Evolutionary conservation across 331 rosid species (phyloP).

Genomic region (Cydonia oblonga): DNA sequence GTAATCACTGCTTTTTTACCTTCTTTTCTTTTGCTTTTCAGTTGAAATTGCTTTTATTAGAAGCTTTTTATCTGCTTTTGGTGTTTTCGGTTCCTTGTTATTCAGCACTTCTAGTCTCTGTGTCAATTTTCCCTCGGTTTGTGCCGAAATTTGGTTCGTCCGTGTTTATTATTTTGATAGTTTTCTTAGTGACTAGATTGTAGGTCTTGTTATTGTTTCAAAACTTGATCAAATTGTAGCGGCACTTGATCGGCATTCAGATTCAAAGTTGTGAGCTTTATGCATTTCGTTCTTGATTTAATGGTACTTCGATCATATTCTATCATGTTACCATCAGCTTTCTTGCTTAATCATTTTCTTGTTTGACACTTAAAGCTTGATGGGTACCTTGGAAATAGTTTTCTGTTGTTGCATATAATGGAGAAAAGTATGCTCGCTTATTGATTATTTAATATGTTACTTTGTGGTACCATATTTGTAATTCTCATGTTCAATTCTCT

Average conservation of each 20-base stretch:
- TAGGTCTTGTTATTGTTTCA: neutral
- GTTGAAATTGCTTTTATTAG: neutral
- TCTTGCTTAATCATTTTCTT: neutral
- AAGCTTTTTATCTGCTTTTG: neutral
- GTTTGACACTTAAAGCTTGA: neutral
- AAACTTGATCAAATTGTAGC: neutral
- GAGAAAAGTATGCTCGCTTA: too few relatives aligned
- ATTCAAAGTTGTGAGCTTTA: neutral
- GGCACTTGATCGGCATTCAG: neutral
- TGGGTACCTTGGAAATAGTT: neutral
- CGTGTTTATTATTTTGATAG: neutral
- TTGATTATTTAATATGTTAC: neutral
- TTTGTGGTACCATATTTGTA: neutral
- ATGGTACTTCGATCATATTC: neutral
- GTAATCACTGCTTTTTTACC: conserved; percentile 8
- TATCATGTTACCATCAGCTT: neutral
- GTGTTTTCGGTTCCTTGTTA: neutral
- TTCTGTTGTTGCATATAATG: too few relatives aligned
- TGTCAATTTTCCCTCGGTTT: neutral
- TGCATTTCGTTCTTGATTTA: too few relatives aligned
- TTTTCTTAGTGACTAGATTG: neutral
- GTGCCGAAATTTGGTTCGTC: neutral
- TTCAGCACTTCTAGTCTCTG: neutral
- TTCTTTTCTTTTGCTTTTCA: neutral
- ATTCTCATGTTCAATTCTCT: neutral